Evolutionary conservation across 169 alveolate species (phyloP).

Genomic region (Toxoplasma gondii): DNA sequence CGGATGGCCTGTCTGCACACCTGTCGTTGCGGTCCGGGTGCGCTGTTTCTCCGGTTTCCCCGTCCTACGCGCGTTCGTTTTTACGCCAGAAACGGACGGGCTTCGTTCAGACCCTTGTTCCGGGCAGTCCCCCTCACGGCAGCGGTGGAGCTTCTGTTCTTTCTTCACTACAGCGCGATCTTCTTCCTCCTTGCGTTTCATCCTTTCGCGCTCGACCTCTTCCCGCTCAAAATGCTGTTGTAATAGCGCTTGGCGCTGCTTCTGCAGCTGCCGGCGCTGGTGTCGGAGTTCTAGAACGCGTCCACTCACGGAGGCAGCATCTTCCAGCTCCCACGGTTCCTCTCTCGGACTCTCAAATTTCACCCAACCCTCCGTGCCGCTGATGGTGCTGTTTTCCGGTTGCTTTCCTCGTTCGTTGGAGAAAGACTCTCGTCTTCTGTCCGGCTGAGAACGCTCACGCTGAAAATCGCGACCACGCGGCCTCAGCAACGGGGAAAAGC

Average conservation of each 20-base stretch:
- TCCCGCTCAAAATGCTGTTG: neutral
- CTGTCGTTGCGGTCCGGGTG: neutral
- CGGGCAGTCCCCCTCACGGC: neutral
- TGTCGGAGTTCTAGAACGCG: neutral
- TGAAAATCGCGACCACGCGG: neutral
- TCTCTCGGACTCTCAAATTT: neutral
- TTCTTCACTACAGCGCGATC: neutral
- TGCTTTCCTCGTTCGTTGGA: neutral
- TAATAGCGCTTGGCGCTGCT: neutral
- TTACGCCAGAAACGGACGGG: neutral
- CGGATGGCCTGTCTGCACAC: neutral
- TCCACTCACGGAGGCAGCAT: neutral
- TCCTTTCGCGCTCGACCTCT: neutral
- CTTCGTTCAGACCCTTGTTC: neutral
- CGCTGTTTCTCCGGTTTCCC: neutral
- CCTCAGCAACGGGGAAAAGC: neutral
- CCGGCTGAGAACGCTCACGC: neutral
- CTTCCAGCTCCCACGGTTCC: conserved; percentile 1
- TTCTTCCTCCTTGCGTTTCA: neutral
- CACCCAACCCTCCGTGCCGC: conserved; percentile 12
- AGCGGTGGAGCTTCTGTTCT: neutral
- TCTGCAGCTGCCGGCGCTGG: conserved; percentile 16
- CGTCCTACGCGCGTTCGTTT: neutral
- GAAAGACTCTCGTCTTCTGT: neutral
- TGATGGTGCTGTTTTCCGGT: neutral